A percentile compares a stretch with the other conserved stretches of the same genome.
Conservation (phyloP, 805 yeast genomes). For the Candida parachauliodes region DNA sequence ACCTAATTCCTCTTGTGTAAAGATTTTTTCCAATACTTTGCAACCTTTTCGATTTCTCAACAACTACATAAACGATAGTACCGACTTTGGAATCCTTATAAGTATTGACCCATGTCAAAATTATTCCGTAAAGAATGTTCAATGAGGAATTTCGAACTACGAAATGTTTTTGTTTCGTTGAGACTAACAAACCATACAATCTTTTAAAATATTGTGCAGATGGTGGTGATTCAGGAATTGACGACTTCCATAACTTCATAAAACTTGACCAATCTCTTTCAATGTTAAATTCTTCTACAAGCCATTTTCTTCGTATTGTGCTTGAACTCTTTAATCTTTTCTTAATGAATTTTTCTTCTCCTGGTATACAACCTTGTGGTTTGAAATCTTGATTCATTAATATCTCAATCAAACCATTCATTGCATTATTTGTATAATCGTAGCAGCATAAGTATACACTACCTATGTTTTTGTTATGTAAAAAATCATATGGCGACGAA, state of each 20-base stretch:
- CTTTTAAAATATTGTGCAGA: slow-evolving; percentile 23
- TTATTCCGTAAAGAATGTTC: slow-evolving; percentile 51
- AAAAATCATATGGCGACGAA: slow-evolving; percentile 60
- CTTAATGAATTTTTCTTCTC: slow-evolving; percentile 37
- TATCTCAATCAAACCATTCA: slow-evolving; percentile 46
- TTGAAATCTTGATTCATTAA: slow-evolving; percentile 52
- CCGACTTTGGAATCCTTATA: slow-evolving; percentile 29
- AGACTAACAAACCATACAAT: slow-evolving; percentile 27
- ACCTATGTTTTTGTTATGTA: slow-evolving; percentile 51
- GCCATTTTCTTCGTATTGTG: slow-evolving; percentile 44
- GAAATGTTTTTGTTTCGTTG: slow-evolving; percentile 43
- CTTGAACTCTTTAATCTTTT: slow-evolving; percentile 9
- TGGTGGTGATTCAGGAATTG: slow-evolving; percentile 12
- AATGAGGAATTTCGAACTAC: slow-evolving; percentile 55
- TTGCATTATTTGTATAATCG: slow-evolving; percentile 53
- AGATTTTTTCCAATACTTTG: slow-evolving; percentile 55
- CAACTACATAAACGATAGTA: slow-evolving; percentile 44
- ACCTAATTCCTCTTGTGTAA: slow-evolving; percentile 50
- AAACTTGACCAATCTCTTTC: slow-evolving; percentile 50
- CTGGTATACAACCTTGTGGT: slow-evolving; percentile 55
- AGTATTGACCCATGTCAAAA: slow-evolving; percentile 48
- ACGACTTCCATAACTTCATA: slow-evolving; percentile 38
- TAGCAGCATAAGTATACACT: slow-evolving; percentile 58
- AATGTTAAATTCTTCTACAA: slow-evolving; percentile 53
- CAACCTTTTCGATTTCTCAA: slow-evolving; percentile 50